phyloP scores from a whole-genome alignment of 345 rosid genomes.

The rapeseed (Brassica napus) region DNA sequence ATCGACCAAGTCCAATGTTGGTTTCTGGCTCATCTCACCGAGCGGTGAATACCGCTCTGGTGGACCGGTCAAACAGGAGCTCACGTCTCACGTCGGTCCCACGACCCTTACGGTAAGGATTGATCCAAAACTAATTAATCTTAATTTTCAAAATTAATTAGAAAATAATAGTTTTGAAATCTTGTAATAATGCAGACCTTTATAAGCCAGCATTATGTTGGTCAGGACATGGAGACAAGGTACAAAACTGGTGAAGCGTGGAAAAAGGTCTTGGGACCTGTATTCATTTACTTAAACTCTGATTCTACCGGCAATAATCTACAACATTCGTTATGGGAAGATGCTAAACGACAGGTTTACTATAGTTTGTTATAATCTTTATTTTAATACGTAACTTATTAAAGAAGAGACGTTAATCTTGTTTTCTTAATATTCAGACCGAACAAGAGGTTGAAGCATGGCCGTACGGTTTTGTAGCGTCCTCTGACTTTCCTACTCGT shows the following conservation, averaged over 20 bases:
- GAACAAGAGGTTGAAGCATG: constrained; percentile 53
- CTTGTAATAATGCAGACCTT: constrained; percentile 56
- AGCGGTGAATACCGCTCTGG: constrained; percentile 64
- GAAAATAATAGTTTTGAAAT: background rate
- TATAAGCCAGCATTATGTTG: constrained; percentile 77
- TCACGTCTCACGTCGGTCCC: constrained; percentile 86
- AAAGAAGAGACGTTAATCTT: background rate
- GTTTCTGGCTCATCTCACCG: constrained; percentile 89
- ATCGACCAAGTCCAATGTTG: constrained; percentile 50
- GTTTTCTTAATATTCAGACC: constrained; percentile 41
- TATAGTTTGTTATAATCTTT: background rate
- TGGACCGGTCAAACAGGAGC: constrained; percentile 89
- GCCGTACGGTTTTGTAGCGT: constrained; percentile 70
- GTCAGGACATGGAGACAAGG: constrained; percentile 54
- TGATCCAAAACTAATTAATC: background rate
- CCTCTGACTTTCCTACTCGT: constrained; percentile 49
- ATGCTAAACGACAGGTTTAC: constrained; percentile 75
- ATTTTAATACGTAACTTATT: background rate
- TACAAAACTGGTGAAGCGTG: constrained; percentile 65
- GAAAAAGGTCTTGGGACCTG: constrained; percentile 89
- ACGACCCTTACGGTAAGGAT: constrained; percentile 51
- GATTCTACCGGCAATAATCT: constrained; percentile 25
- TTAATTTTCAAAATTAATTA: background rate
- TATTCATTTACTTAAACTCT: constrained; percentile 67
- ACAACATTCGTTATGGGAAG: constrained; percentile 56